Evolutionary conservation across 1,284 basidiomycete genomes (phyloP).

Genomic region (Puccinia triticina): DNA sequence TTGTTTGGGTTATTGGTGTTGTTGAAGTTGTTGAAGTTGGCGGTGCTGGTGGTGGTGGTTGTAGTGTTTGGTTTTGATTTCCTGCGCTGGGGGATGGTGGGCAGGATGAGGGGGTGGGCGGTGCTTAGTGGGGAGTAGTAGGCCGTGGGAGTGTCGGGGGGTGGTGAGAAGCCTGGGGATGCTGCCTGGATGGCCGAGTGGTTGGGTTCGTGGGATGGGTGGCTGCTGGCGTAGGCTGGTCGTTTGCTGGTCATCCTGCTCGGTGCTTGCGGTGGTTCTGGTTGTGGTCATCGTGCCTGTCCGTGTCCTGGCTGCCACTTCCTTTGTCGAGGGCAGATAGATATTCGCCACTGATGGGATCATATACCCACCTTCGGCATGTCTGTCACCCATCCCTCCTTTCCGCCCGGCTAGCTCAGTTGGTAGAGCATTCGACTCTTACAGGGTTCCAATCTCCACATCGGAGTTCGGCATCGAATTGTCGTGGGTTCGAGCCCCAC

Average conservation of each 20-base stretch:
- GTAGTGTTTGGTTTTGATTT: constrained; percentile 19
- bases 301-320: too few relatives aligned
- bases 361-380: too few relatives aligned
- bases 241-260: constrained; percentile 17
- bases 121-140: constrained; percentile 13
- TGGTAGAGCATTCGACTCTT: constrained; percentile 19
- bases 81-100: neutral
- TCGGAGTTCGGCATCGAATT: constrained; percentile 32
- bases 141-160: constrained; percentile 2
- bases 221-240: neutral
- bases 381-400: too few relatives aligned
- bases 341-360: too few relatives aligned
- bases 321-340: too few relatives aligned
- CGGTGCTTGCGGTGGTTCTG: neutral
- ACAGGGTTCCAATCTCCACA: neutral
- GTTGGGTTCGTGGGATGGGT: neutral
- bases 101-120: constrained; percentile 15
- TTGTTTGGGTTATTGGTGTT: constrained; percentile 32
- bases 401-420: constrained; percentile 21
- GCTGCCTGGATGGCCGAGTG: neutral
- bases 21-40: too few relatives aligned
- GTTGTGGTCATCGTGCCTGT: too few relatives aligned
- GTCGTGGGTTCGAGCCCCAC: constrained; percentile 52
- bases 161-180: constrained; percentile 35
- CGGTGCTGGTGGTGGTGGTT: too few relatives aligned